phyloP scores from a whole-genome alignment of 441 rosid genomes.

The Omphalea diandra region DNA sequence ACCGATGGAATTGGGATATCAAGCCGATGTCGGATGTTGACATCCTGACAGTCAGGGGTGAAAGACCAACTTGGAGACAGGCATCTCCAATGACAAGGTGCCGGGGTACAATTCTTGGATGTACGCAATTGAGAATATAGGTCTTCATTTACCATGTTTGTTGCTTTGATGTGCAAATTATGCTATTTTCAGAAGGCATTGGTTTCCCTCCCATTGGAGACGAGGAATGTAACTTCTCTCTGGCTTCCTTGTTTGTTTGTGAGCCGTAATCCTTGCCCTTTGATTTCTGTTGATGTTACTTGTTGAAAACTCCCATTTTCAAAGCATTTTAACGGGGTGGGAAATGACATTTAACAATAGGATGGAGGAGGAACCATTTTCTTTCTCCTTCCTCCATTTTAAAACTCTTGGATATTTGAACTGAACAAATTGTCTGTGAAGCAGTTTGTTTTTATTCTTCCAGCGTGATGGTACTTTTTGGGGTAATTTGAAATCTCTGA shows the following conservation, averaged over 20 bases:
- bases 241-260: slow-evolving; percentile 23
- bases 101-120: slow-evolving; percentile 78
- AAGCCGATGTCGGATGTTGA: slow-evolving; percentile 73
- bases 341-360: slow-evolving; percentile 13
- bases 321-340: slow-evolving; percentile 5
- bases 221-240: slow-evolving; percentile 20
- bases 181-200: slow-evolving; percentile 24
- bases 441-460: background rate
- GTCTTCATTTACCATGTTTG: slow-evolving; percentile 1
- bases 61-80: slow-evolving; percentile 73
- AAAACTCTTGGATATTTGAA: background rate
- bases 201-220: slow-evolving; percentile 20
- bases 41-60: slow-evolving; percentile 49
- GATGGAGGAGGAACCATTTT: slow-evolving; percentile 12
- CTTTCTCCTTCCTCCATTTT: background rate
- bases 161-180: slow-evolving; percentile 28
- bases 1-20: slow-evolving; percentile 74
- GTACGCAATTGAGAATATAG: slow-evolving; percentile 72
- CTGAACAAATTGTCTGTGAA: background rate
- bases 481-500: background rate
- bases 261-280: slow-evolving; percentile 22
- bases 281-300: slow-evolving; percentile 13
- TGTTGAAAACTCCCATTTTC: slow-evolving; percentile 1
- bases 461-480: too few species aligned
- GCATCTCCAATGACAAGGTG: slow-evolving; percentile 73